Evolutionary conservation across 2,329 filamentous ascomycete species (phyloP).

Genomic region (Diaporthe sp.): DNA sequence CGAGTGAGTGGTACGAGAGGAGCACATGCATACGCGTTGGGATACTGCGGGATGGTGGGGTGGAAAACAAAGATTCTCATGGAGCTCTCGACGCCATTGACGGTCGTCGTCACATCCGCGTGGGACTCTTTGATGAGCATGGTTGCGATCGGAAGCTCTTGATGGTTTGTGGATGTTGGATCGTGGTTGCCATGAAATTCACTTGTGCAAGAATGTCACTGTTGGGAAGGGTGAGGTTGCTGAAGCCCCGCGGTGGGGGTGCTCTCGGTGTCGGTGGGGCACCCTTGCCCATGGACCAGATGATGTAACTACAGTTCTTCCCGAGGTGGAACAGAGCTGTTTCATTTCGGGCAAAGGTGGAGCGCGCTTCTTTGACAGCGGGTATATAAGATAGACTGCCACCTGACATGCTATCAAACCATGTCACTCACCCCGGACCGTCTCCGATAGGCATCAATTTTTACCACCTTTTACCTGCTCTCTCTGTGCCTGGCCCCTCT

Average conservation of each 20-base stretch:
- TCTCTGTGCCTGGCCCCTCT: neutral
- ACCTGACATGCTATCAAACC: neutral
- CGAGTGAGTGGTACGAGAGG: neutral
- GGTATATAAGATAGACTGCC: neutral
- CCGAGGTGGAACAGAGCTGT: neutral
- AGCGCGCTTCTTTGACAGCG: neutral
- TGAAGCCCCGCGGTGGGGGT: conserved; percentile 18
- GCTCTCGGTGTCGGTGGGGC: neutral
- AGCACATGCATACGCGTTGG: conserved; percentile 73
- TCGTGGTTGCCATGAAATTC: neutral
- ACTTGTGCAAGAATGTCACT: neutral
- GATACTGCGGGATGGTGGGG: conserved; percentile 84
- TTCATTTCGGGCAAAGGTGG: neutral
- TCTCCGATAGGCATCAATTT: neutral
- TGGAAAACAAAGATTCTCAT: conserved; percentile 87
- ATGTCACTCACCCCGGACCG: neutral
- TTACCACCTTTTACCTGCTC: neutral
- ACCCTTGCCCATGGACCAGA: neutral
- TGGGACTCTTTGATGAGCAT: conserved; percentile 68
- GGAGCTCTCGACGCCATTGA: conserved; percentile 63
- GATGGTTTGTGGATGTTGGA: neutral
- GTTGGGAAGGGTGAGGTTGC: neutral
- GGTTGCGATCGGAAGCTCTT: conserved; percentile 21
- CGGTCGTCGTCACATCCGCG: conserved; percentile 60
- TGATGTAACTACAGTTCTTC: neutral